Conservation (phyloP, 768 basidiomycete species). For the Mycena maculata region DNA sequence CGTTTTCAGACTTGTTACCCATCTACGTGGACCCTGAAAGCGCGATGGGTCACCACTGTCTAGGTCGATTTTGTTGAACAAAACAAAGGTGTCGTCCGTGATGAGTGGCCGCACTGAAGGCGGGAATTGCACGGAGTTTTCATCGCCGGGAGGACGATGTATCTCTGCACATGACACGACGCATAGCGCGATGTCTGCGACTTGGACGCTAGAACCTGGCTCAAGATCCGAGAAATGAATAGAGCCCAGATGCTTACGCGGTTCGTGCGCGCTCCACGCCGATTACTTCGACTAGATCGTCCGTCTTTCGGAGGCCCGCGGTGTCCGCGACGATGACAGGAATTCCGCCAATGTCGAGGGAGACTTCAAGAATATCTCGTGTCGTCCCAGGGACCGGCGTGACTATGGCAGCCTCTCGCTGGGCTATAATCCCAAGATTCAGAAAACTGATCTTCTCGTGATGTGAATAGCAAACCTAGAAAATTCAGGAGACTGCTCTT, state of each 20-base stretch:
- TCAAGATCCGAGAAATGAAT: not conserved
- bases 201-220: slow-evolving; percentile 61
- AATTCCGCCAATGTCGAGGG: slow-evolving; percentile 88
- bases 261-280: slow-evolving; percentile 80
- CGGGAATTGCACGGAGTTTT: slow-evolving; percentile 51
- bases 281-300: slow-evolving; percentile 81
- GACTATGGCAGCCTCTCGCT: slow-evolving; percentile 90
- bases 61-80: slow-evolving; percentile 86
- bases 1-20: slow-evolving; percentile 73
- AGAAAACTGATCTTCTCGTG: slow-evolving; percentile 1
- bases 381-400: slow-evolving; percentile 91
- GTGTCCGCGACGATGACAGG: slow-evolving; percentile 88
- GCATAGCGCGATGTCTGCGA: slow-evolving; percentile 81
- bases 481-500: slow-evolving; percentile 92
- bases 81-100: slow-evolving; percentile 67
- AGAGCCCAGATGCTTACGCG: slow-evolving; percentile 59
- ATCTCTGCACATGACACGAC: slow-evolving; percentile 77
- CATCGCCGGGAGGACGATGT: slow-evolving; percentile 2
- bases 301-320: slow-evolving; percentile 80
- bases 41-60: slow-evolving; percentile 7
- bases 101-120: slow-evolving; percentile 61
- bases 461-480: slow-evolving; percentile 61
- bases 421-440: slow-evolving; percentile 59
- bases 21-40: slow-evolving; percentile 46
- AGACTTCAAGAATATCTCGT: slow-evolving; percentile 85